Evolutionary conservation across 441 rosid species (phyloP).

Genomic region (Corymbia calophylla): DNA sequence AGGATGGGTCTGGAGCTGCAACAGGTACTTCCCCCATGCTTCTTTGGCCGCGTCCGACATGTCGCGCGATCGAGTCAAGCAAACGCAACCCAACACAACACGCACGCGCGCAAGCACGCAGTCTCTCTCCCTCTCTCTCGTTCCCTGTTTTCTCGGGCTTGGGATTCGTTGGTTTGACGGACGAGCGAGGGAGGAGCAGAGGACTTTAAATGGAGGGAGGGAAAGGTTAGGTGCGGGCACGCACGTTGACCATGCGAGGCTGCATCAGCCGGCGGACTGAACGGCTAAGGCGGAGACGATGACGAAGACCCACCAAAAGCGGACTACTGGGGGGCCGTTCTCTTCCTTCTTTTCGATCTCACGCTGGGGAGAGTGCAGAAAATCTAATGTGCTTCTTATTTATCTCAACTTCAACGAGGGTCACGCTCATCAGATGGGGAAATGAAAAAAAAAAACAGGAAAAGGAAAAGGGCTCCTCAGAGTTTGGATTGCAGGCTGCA

Average conservation of each 20-base stretch:
- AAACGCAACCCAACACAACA: background rate
- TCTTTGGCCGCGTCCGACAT: slow-evolving; percentile 73
- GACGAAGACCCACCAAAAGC: background rate
- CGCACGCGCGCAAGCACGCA: background rate
- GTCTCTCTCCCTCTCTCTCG: background rate
- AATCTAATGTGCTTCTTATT: too few relatives aligned
- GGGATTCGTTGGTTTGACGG: background rate
- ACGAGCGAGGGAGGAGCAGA: background rate
- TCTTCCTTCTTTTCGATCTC: background rate
- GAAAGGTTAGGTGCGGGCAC: background rate
- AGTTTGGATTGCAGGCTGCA: too few relatives aligned
- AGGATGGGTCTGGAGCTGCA: slow-evolving; percentile 79
- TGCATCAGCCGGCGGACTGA: background rate
- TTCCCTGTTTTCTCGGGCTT: background rate
- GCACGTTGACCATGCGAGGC: background rate
- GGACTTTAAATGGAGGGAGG: background rate
- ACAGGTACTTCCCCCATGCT: slow-evolving; percentile 79
- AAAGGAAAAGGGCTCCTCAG: too few relatives aligned
- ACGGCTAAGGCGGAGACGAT: background rate
- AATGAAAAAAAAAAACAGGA: too few relatives aligned
- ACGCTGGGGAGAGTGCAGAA: background rate
- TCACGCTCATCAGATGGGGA: too few relatives aligned
- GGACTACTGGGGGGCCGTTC: too few relatives aligned
- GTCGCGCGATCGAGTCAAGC: background rate
- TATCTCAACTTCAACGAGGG: too few relatives aligned